Evolutionary conservation across 306 rosid species (phyloP).

Genomic region (Prunus dulcis): DNA sequence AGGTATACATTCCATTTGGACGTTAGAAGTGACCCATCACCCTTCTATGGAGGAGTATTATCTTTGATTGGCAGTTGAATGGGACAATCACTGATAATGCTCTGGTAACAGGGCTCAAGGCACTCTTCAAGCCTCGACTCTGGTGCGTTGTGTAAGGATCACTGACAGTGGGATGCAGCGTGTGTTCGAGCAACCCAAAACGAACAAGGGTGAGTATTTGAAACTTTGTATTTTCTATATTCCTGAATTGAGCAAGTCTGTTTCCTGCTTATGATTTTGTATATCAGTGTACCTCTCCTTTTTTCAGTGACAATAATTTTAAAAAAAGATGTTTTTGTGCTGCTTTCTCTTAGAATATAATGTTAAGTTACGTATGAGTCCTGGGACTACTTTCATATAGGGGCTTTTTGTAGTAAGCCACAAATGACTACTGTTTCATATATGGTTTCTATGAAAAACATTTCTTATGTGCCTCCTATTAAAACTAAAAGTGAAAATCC

Average conservation of each 20-base stretch:
- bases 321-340: background rate
- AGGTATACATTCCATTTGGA: conserved; percentile 30
- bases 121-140: conserved; percentile 46
- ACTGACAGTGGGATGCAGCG: conserved; percentile 50
- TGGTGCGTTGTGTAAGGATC: conserved; percentile 43
- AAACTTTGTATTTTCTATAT: conserved; percentile 2
- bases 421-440: background rate
- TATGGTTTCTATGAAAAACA: background rate
- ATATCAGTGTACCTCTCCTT: background rate
- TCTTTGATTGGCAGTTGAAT: conserved; percentile 43
- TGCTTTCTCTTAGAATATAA: background rate
- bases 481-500: too few species aligned
- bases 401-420: too few species aligned
- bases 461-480: background rate
- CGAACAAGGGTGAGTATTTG: conserved; percentile 48
- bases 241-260: background rate
- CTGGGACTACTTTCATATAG: background rate
- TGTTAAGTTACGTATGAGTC: background rate
- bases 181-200: conserved; percentile 52
- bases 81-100: conserved; percentile 38
- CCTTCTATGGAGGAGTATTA: conserved; percentile 57
- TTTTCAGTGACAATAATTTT: background rate
- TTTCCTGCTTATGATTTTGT: background rate
- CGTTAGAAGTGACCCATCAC: conserved; percentile 39
- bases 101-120: conserved; percentile 64